phyloP scores from a whole-genome alignment of 192 early-diverging fungal species.

The Chytriomyces sp. region DNA sequence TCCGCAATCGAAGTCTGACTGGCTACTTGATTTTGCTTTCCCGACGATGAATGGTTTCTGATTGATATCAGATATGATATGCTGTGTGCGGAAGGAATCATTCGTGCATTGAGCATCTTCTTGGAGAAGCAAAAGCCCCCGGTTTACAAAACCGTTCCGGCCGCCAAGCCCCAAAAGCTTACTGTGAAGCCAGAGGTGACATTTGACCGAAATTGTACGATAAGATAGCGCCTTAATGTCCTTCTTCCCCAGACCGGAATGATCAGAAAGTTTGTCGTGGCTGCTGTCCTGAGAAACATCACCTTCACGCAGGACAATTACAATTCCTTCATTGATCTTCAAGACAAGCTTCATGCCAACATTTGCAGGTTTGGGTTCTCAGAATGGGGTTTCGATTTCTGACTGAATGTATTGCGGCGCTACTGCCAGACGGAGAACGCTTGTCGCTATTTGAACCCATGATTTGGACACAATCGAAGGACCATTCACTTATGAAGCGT shows the following conservation, averaged over 20 bases:
- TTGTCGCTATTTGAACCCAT: slow-evolving; percentile 97
- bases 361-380: slow-evolving; percentile 73
- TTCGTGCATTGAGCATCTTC: slow-evolving; percentile 85
- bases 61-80: slow-evolving; percentile 83
- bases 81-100: slow-evolving; percentile 94
- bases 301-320: slow-evolving; percentile 81
- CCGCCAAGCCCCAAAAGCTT: slow-evolving; percentile 60
- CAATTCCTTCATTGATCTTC: slow-evolving; percentile 95
- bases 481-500: slow-evolving; percentile 95
- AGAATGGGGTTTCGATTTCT: too few relatives aligned
- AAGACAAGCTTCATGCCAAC: slow-evolving; percentile 98
- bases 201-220: background rate
- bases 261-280: slow-evolving; percentile 86
- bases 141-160: slow-evolving; percentile 61
- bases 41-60: background rate
- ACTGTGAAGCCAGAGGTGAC: slow-evolving; percentile 70
- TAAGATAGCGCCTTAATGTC: background rate
- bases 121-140: slow-evolving; percentile 72
- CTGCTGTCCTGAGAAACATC: slow-evolving; percentile 88
- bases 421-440: slow-evolving; percentile 74
- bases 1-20: background rate
- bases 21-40: background rate
- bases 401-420: background rate
- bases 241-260: slow-evolving; percentile 65
- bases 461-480: slow-evolving; percentile 93